Percentiles rank a stretch among this genome's conserved stretches.
Conservation (phyloP, 257 asterid genomes). For the Fraxinus excelsior region DNA sequence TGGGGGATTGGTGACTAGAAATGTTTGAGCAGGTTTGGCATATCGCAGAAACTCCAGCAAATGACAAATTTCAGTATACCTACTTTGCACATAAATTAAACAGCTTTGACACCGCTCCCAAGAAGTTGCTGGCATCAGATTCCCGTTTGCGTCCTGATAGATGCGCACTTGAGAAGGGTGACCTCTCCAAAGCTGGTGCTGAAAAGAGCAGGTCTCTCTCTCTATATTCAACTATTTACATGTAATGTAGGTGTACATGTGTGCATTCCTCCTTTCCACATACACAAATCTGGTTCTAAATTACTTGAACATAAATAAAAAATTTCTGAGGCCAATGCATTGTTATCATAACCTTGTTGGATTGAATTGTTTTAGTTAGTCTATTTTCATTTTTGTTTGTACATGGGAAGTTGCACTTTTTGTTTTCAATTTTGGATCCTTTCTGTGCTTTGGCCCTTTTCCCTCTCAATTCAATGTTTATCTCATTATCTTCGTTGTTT, state of each 20-base stretch:
- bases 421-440: neutral
- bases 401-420: neutral
- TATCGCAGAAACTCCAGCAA: constrained; percentile 66
- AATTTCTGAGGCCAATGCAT: neutral
- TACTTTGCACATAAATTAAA: constrained; percentile 90
- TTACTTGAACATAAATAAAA: neutral
- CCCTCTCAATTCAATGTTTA: neutral
- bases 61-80: constrained; percentile 89
- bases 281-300: neutral
- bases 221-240: neutral
- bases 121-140: constrained; percentile 86
- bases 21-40: constrained; percentile 73
- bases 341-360: neutral
- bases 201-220: constrained; percentile 86
- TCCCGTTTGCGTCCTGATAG: constrained; percentile 98
- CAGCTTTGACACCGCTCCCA: constrained; percentile 92
- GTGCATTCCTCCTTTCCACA: neutral
- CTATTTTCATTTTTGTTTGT: neutral
- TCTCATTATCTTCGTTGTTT: neutral
- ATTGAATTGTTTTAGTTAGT: constrained; percentile 1
- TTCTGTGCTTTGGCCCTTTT: neutral
- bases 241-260: no score
- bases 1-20: constrained; percentile 12
- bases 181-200: constrained; percentile 81
- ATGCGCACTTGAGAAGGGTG: constrained; percentile 96